Evolutionary conservation across 192 early-diverging fungal species (phyloP).

Genomic region (Backusella circina): DNA sequence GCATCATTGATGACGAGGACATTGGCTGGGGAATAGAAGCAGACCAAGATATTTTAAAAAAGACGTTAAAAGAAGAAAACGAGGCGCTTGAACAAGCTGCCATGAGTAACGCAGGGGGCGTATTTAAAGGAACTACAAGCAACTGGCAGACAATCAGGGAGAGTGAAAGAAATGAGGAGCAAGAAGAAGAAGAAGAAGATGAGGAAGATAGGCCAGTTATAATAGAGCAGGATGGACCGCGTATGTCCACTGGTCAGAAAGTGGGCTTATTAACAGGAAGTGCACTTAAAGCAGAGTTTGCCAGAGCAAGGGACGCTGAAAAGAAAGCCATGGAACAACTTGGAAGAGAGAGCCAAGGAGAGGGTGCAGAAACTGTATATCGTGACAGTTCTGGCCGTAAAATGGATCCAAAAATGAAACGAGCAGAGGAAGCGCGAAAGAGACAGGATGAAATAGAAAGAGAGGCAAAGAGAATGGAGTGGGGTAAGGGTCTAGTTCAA

Average conservation of each 20-base stretch:
- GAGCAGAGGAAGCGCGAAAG: constrained; percentile 30
- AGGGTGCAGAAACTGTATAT: constrained; percentile 31
- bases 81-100: constrained; percentile 6
- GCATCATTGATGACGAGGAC: constrained; percentile 38
- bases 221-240: constrained; percentile 16
- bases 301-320: constrained; percentile 12
- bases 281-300: constrained; percentile 26
- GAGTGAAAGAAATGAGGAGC: not conserved
- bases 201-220: constrained; percentile 31
- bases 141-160: constrained; percentile 29
- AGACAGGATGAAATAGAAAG: constrained; percentile 43
- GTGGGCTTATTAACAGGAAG: constrained; percentile 27
- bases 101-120: not conserved
- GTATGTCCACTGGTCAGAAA: constrained; percentile 33
- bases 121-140: constrained; percentile 8
- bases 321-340: constrained; percentile 10
- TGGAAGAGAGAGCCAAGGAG: constrained; percentile 2
- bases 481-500: constrained; percentile 56
- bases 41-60: not conserved
- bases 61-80: constrained; percentile 6
- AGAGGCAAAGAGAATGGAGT: constrained; percentile 51
- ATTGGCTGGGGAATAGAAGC: constrained; percentile 15
- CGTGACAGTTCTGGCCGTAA: constrained; percentile 32
- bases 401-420: constrained; percentile 22
- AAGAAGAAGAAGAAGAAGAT: constrained; percentile 18